These are phyloP conservation scores for Citrus australasica DNA, from an alignment of 345 rosid genomes.

Conservation along the genomic window DNA sequence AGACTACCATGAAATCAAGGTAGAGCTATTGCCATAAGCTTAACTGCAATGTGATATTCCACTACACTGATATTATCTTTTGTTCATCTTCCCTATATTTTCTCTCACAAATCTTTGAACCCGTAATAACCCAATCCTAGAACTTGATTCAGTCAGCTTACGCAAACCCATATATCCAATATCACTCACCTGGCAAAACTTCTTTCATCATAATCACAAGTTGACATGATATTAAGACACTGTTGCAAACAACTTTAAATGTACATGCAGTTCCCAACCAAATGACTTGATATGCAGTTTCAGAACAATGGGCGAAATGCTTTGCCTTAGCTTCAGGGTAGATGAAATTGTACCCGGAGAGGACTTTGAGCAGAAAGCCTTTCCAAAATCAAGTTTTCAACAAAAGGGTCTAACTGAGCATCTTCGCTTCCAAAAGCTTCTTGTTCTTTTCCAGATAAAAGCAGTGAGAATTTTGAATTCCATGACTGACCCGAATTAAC, in stretches of 20 bases:
- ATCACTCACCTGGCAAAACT: neutral
- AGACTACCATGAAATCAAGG: neutral
- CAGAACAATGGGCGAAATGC: neutral
- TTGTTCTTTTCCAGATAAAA: constrained; percentile 56
- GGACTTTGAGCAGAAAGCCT: constrained; percentile 95
- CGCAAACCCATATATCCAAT: neutral
- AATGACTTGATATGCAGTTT: constrained; percentile 3
- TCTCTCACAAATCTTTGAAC: neutral
- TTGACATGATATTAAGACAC: neutral
- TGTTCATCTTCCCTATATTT: neutral
- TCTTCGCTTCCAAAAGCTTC: constrained; percentile 40
- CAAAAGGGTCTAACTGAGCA: constrained; percentile 64
- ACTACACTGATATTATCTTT: neutral
- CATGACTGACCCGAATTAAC: constrained; percentile 83
- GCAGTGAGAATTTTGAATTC: constrained; percentile 63
- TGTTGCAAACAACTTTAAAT: neutral
- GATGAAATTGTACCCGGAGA: constrained; percentile 57
- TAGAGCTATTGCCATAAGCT: neutral
- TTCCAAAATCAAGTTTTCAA: constrained; percentile 92
- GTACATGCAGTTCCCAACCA: neutral
- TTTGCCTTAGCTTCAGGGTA: neutral
- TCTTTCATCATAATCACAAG: neutral
- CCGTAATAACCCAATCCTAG: neutral
- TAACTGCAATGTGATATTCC: neutral
- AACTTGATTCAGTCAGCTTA: neutral